These are phyloP conservation scores for Neurospora sp. DNA, from an alignment of 495 filamentous ascomycete species.

Conservation along the genomic window DNA sequence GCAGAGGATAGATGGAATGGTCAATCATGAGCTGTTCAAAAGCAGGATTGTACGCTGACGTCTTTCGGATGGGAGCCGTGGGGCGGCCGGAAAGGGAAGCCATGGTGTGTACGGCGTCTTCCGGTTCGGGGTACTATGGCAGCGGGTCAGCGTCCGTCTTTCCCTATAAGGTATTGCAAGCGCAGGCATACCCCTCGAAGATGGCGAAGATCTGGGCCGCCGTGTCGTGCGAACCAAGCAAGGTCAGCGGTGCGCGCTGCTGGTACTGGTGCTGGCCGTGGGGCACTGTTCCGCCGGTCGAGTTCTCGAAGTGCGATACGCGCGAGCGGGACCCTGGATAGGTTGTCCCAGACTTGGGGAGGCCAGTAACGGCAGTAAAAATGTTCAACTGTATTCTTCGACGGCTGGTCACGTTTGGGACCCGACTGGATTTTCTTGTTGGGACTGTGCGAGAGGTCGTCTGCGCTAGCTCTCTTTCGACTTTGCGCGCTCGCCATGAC, in stretches of 20 bases:
- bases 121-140: conserved; percentile 6
- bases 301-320: conserved; percentile 24
- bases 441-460: no score
- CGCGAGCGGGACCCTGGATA: conserved; percentile 25
- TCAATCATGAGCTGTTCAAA: conserved; percentile 30
- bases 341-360: conserved; percentile 22
- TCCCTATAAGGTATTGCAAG: neutral
- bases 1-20: neutral
- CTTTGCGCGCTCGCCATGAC: no score
- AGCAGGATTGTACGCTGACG: conserved; percentile 16
- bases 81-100: neutral
- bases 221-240: conserved; percentile 12
- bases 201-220: conserved; percentile 9
- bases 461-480: no score
- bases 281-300: conserved; percentile 19
- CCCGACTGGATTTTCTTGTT: no score
- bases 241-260: conserved; percentile 3
- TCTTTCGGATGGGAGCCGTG: neutral
- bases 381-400: no score
- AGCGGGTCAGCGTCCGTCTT: neutral
- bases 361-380: conserved; percentile 5
- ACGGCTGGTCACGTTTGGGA: no score
- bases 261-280: neutral
- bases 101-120: conserved; percentile 1
- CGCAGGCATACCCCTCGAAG: conserved; percentile 11